phyloP scores from a whole-genome alignment of 106 monocot genomes.

The Dendrobium officinale region DNA sequence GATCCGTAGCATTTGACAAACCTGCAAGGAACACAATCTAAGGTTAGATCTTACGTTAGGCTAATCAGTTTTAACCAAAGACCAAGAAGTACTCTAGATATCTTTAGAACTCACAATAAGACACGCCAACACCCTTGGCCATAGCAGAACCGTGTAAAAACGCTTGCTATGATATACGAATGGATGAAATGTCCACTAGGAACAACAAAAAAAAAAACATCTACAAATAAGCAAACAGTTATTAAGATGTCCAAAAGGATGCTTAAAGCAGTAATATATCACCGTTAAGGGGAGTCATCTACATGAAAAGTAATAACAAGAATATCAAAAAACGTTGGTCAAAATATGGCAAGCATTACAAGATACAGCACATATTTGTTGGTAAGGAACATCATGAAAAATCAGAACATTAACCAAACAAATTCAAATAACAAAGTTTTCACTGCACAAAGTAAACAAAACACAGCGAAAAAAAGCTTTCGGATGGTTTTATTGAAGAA shows the following conservation, averaged over 20 bases:
- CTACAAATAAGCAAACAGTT: background rate
- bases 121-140: constrained; percentile 78
- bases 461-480: no score
- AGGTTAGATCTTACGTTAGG: background rate
- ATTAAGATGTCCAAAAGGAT: background rate
- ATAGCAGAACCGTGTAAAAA: constrained; percentile 75
- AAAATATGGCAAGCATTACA: no score
- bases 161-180: constrained; percentile 68
- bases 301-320: background rate
- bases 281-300: background rate
- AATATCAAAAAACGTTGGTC: no score
- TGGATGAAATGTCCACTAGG: constrained; percentile 82
- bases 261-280: background rate
- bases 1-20: constrained; percentile 68
- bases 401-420: no score
- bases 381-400: no score
- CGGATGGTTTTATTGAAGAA: no score
- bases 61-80: constrained; percentile 4
- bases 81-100: background rate
- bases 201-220: constrained; percentile 5
- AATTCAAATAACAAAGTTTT: no score
- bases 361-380: no score
- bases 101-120: constrained; percentile 66
- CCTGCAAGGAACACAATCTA: constrained; percentile 28
- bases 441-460: no score